phyloP scores from a whole-genome alignment of 2,329 filamentous ascomycete species.

The Verruconis gallopava region DNA sequence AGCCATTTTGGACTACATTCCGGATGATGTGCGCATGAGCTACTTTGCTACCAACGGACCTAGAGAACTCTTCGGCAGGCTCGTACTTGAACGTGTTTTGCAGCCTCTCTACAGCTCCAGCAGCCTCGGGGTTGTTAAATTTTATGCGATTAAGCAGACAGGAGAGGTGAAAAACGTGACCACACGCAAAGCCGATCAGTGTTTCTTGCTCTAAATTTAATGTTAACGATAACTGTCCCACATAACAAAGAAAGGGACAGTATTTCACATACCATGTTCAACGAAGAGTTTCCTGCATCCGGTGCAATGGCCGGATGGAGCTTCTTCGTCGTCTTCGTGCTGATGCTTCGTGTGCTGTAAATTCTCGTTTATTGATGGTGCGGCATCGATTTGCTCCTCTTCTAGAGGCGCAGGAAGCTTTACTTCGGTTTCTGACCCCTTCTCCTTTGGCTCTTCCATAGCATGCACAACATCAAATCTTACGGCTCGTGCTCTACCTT shows the following conservation, averaged over 20 bases:
- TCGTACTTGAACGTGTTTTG: conserved; percentile 26
- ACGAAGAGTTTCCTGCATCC: conserved; percentile 25
- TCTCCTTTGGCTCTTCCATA: conserved; percentile 23
- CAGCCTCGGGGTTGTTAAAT: conserved; percentile 27
- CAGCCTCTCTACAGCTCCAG: conserved; percentile 28
- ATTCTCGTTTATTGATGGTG: conserved; percentile 11
- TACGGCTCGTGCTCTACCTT: conserved; percentile 70
- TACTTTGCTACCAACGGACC: conserved; percentile 74
- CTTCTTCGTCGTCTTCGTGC: conserved; percentile 6
- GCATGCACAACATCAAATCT: conserved; percentile 67
- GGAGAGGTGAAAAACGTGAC: conserved; percentile 66
- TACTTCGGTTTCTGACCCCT: conserved; percentile 19
- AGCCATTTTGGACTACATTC: conserved; percentile 54
- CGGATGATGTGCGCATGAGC: conserved; percentile 69
- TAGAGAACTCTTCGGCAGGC: conserved; percentile 31
- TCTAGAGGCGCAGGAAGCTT: conserved; percentile 13
- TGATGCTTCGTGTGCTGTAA: no score
- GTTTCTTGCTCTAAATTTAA: conserved; percentile 47
- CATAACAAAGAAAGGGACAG: conserved; percentile 1
- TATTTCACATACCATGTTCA: conserved; percentile 23
- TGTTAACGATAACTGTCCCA: no score
- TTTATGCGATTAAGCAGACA: conserved; percentile 47
- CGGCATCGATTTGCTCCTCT: not conserved
- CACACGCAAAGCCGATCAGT: conserved; percentile 67
- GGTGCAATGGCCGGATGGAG: conserved; percentile 26